Conservation (phyloP, 2,329 filamentous ascomycete species). For the Pseudogymnoascus sp. region DNA sequence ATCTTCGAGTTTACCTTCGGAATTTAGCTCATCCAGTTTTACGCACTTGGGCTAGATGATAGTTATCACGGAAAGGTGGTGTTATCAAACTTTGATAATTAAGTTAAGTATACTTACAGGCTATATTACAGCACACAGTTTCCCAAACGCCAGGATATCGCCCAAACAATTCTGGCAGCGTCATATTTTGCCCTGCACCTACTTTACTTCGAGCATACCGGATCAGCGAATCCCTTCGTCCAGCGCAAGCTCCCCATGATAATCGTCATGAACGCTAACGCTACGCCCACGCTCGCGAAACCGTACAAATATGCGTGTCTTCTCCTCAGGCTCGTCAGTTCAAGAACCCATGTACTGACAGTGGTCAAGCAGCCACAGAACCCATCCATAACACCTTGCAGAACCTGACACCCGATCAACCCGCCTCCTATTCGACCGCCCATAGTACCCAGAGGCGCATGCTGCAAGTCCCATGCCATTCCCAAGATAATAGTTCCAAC, state of each 20-base stretch:
- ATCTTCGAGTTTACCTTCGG: background rate
- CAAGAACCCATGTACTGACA: slow-evolving; percentile 59
- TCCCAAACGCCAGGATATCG: background rate
- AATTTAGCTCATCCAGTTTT: background rate
- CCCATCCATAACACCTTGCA: slow-evolving; percentile 60
- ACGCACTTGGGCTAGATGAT: background rate
- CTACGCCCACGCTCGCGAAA: slow-evolving; percentile 49
- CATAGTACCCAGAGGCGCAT: slow-evolving; percentile 38
- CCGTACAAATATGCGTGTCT: slow-evolving; percentile 65
- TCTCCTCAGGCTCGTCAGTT: slow-evolving; percentile 47
- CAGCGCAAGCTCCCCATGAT: slow-evolving; percentile 72
- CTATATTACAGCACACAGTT: background rate
- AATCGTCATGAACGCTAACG: slow-evolving; percentile 53
- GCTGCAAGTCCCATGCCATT: slow-evolving; percentile 73
- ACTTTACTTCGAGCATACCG: slow-evolving; percentile 19
- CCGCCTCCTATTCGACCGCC: slow-evolving; percentile 31
- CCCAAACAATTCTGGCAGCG: background rate
- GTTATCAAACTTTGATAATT: background rate
- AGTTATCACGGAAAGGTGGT: background rate
- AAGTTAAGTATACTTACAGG: background rate
- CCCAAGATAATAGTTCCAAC: slow-evolving; percentile 67
- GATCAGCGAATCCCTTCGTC: slow-evolving; percentile 49
- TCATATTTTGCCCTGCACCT: no score
- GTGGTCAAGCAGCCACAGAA: slow-evolving; percentile 62
- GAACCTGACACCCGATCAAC: slow-evolving; percentile 57